Base-by-base conservation (phyloP, 164 flowering plant genomes). In the Berberis thunbergii region DNA sequence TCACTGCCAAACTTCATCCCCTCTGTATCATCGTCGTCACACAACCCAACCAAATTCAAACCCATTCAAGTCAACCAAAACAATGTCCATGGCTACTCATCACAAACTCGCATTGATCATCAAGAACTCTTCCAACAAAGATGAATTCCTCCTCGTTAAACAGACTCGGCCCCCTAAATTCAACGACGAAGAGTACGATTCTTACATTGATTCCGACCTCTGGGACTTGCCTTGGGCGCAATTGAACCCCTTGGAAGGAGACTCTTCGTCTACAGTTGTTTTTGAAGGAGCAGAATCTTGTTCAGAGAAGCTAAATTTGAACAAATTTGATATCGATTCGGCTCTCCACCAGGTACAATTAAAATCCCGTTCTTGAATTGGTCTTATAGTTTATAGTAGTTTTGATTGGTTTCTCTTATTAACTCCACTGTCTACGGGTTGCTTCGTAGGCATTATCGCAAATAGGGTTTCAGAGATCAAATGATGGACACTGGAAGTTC, bases 181-280 rank as follows among this genome's bases (percentile, higher is more conserved):
- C 71, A 73, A 72, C 54, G 82, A 81, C 45, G 77, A 77, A 11
- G 96, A 93, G 74, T 93, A 93, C 78, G 83, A 84, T 68, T 81
- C 85, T 6, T 84, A 72, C 74, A 68, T 79, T 6, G 98, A 89
- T 77, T 85, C 97, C 42, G 87, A 88, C 66, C 91, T 93, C 64
- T 89, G 86, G 86, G 97, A 93, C 85, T 75, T 93, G 67, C 98
- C 98, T 53, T 86, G 81, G 2, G 76, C 78, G 41, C 66, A 64
- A 41, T 61, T 89, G 70, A 71, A 70, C 46, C 73, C 54, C 7
- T 59, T 75, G 4, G 70, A 67, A 45, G 74, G 64, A 39, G 71
- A 59, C 1, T 59, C 62, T 6, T 11, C 61, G 43, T 42, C 79
- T 41, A 43, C 38, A 6, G 10, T 77, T 52, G 63, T 53, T 40